phyloP scores from a whole-genome alignment of 2,329 filamentous ascomycete species.

The Capronia americana region DNA sequence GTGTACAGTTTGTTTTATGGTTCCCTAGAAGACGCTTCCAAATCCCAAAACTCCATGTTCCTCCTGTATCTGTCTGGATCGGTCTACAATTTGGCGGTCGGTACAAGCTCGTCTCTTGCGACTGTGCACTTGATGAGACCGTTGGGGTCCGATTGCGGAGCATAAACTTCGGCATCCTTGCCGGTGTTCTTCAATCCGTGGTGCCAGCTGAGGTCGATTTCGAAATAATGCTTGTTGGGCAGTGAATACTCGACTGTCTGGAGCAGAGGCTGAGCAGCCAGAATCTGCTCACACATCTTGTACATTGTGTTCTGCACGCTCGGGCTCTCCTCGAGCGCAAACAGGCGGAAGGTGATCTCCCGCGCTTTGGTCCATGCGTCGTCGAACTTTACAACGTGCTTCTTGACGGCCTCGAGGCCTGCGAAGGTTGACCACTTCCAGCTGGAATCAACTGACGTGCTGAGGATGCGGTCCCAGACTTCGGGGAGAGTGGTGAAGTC shows the following conservation, averaged over 20 bases:
- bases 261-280: slow-evolving; percentile 74
- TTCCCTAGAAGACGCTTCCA: neutral
- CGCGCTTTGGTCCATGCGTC: slow-evolving; percentile 78
- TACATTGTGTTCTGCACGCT: slow-evolving; percentile 99
- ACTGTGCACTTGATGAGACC: slow-evolving; percentile 96
- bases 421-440: slow-evolving; percentile 85
- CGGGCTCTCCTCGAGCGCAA: slow-evolving; percentile 87
- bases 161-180: slow-evolving; percentile 93
- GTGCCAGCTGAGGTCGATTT: slow-evolving; percentile 96
- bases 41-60: neutral
- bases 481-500: slow-evolving; percentile 91
- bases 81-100: slow-evolving; percentile 15
- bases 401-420: slow-evolving; percentile 70
- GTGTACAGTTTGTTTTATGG: slow-evolving; percentile 10
- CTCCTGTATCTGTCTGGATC: slow-evolving; percentile 34
- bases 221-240: slow-evolving; percentile 99
- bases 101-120: slow-evolving; percentile 40
- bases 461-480: slow-evolving; percentile 93
- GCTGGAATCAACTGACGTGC: slow-evolving; percentile 84
- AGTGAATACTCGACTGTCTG: slow-evolving; percentile 79
- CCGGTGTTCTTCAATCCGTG: slow-evolving; percentile 94
- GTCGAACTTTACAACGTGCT: slow-evolving; percentile 72
- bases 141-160: slow-evolving; percentile 90
- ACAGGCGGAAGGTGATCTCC: slow-evolving; percentile 85
- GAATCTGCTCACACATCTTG: slow-evolving; percentile 91